phyloP scores from a whole-genome alignment of 2,329 filamentous ascomycete species.

The Fusarium kyushuense region DNA sequence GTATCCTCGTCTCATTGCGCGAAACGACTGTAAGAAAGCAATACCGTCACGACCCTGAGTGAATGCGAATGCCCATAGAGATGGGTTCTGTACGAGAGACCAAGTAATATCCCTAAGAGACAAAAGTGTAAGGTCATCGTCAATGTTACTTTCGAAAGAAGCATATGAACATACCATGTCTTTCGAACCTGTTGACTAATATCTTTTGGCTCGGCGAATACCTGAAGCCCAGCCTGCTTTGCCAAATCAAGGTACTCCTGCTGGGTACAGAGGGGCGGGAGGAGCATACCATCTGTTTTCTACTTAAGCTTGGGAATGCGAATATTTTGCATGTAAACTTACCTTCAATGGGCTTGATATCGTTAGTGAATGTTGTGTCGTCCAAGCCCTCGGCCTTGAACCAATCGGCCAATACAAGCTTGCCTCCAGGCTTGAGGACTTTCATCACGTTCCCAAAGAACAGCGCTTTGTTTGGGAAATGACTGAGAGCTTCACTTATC shows the following conservation, averaged over 20 bases:
- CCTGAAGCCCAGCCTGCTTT: slow-evolving; percentile 60
- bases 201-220: slow-evolving; percentile 63
- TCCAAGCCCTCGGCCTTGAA: slow-evolving; percentile 65
- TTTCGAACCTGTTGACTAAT: slow-evolving; percentile 69
- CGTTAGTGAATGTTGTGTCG: slow-evolving; percentile 59
- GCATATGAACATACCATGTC: slow-evolving; percentile 63
- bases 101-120: slow-evolving; percentile 70
- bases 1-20: slow-evolving; percentile 71
- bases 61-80: slow-evolving; percentile 71
- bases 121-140: background rate
- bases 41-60: slow-evolving; percentile 70
- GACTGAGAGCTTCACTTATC: slow-evolving; percentile 72
- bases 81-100: slow-evolving; percentile 69
- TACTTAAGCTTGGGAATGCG: slow-evolving; percentile 5
- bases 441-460: slow-evolving; percentile 67
- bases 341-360: slow-evolving; percentile 72
- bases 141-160: no score
- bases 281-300: slow-evolving; percentile 67
- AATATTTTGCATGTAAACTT: background rate
- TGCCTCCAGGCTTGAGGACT: slow-evolving; percentile 62
- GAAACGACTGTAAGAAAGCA: slow-evolving; percentile 70
- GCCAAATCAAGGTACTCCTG: slow-evolving; percentile 66
- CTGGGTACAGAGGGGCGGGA: slow-evolving; percentile 67
- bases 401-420: slow-evolving; percentile 71
- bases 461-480: slow-evolving; percentile 69